These are phyloP conservation scores for Alnus rubra DNA, from an alignment of 306 rosid genomes.

Conservation along the genomic window DNA sequence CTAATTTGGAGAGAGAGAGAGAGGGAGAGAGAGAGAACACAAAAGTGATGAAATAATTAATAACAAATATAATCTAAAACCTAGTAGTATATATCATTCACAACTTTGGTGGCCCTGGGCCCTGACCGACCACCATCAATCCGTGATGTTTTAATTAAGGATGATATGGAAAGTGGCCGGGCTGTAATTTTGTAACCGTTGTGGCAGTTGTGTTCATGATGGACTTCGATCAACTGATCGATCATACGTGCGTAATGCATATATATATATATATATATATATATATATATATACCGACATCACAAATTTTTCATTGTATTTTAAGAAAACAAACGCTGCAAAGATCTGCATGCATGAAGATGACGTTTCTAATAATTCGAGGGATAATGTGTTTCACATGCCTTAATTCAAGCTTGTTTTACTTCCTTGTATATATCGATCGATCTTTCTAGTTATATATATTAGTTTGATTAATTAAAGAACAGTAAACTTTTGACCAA, in stretches of 20 bases:
- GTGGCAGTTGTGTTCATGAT: background rate
- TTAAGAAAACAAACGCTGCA: background rate
- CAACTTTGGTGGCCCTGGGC: background rate
- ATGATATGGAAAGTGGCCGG: background rate
- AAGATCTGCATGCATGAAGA: background rate
- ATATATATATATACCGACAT: background rate
- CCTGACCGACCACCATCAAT: background rate
- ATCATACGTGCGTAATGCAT: background rate
- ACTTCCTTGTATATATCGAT: background rate
- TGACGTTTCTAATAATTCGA: background rate
- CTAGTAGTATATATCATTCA: background rate
- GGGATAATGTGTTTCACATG: background rate
- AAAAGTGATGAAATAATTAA: background rate
- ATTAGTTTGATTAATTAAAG: slow-evolving; percentile 7
- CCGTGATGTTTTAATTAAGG: background rate
- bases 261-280: too few species aligned
- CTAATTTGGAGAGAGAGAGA: background rate
- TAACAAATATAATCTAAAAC: background rate
- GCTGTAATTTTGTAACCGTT: background rate
- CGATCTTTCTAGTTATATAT: background rate
- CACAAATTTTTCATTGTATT: background rate
- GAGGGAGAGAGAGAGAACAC: background rate
- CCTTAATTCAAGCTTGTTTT: background rate
- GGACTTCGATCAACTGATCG: background rate
- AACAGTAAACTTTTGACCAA: slow-evolving; percentile 22